Conservation (phyloP, 2,329 filamentous ascomycete species). For the Xylariaceae sp. region DNA sequence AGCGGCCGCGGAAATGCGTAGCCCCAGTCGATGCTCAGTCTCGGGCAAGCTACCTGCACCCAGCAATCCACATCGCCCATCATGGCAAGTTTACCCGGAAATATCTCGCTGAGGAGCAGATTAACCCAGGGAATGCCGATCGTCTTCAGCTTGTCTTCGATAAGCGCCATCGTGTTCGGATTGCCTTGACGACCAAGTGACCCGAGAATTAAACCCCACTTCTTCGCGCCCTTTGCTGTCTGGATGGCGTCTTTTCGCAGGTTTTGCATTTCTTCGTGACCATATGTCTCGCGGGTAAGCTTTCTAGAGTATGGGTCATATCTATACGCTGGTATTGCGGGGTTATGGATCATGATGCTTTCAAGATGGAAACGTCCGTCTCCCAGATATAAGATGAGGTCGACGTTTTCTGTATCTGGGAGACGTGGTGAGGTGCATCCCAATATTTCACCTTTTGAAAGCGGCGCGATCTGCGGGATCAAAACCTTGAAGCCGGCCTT, state of each 20-base stretch:
- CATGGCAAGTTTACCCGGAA: conserved; percentile 87
- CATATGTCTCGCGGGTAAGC: conserved; percentile 85
- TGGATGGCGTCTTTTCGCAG: conserved; percentile 72
- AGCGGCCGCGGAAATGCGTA: conserved; percentile 89
- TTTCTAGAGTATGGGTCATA: conserved; percentile 96
- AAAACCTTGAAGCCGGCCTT: conserved; percentile 78
- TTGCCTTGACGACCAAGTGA: conserved; percentile 92
- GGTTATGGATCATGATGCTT: conserved; percentile 99
- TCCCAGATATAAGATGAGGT: conserved; percentile 45
- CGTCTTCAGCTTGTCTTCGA: conserved; percentile 69
- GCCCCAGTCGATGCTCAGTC: conserved; percentile 96
- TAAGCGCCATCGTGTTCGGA: conserved; percentile 81
- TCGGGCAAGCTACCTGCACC: conserved; percentile 97
- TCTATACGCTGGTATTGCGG: conserved; percentile 79
- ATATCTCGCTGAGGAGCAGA: conserved; percentile 86
- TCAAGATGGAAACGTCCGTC: conserved; percentile 63
- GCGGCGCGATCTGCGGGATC: conserved; percentile 84
- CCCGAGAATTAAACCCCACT: conserved; percentile 94
- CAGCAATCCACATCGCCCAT: conserved; percentile 95
- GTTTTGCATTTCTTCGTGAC: conserved; percentile 82
- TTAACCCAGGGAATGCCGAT: conserved; percentile 77
- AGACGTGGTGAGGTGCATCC: conserved; percentile 90
- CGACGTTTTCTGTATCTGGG: conserved; percentile 50
- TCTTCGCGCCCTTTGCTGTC: conserved; percentile 68
- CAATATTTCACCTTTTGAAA: conserved; percentile 92